These are phyloP conservation scores for Acacia acuminata DNA, from an alignment of 306 rosid species.

Conservation along the genomic window DNA sequence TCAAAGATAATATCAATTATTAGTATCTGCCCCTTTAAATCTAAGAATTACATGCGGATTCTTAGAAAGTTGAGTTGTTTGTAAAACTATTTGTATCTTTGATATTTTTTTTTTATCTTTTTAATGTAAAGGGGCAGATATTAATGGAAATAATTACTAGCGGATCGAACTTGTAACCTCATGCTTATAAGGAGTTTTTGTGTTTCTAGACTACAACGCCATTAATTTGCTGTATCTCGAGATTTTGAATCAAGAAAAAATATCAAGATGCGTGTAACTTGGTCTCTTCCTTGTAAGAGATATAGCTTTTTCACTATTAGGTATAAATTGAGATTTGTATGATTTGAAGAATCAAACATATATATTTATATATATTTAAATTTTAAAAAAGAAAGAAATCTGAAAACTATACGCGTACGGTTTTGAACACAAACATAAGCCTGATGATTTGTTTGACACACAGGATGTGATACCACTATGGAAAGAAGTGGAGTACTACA, in stretches of 20 bases:
- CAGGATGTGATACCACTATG: constrained; percentile 69
- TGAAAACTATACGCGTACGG: not conserved
- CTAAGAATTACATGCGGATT: not conserved
- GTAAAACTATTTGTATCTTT: not conserved
- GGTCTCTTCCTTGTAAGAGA: not conserved
- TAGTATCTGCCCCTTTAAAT: no score
- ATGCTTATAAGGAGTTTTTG: no score
- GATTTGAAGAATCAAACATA: not conserved
- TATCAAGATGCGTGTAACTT: not conserved
- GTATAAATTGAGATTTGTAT: not conserved
- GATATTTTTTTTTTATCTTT: no score
- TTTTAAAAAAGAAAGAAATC: not conserved
- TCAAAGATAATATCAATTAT: no score
- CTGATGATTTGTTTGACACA: not conserved
- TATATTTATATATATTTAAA: no score
- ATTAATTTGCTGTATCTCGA: not conserved
- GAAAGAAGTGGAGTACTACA: constrained; percentile 66
- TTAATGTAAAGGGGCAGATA: no score
- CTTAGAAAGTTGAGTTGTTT: not conserved
- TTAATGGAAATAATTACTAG: fast-evolving
- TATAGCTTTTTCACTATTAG: not conserved
- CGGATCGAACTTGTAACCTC: no score
- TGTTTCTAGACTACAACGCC: no score
- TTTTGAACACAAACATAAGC: not conserved
- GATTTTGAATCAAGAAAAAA: not conserved